A percentile compares a stretch with the other conserved stretches of the same genome.
phyloP scores from a whole-genome alignment of 2,329 filamentous ascomycete species.

The Aspergillus piperis region DNA sequence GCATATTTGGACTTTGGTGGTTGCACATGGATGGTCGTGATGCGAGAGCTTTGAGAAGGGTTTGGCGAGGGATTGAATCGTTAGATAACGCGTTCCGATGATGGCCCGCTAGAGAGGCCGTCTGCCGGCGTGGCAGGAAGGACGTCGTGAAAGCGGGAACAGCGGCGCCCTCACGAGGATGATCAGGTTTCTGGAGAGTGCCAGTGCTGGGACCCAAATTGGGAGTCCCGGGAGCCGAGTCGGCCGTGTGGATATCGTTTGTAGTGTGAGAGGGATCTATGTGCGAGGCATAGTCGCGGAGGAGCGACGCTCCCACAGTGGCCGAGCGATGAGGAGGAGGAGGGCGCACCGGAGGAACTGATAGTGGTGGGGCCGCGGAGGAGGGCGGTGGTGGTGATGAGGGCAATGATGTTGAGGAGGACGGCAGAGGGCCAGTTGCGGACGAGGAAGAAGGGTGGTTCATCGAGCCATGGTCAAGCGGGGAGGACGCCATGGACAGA shows the following conservation, averaged over 20 bases:
- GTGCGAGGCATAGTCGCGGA: constrained; percentile 47
- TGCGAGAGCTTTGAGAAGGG: constrained; percentile 77
- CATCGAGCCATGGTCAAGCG: constrained; percentile 19
- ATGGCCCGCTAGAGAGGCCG: constrained; percentile 35
- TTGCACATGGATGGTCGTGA: constrained; percentile 60
- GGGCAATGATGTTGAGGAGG: constrained; percentile 15
- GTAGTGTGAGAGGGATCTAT: constrained; percentile 45
- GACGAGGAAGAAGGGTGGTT: constrained; percentile 18
- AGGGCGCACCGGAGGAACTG: constrained; percentile 29
- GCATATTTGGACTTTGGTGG: constrained; percentile 56
- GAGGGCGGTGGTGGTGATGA: constrained; percentile 24
- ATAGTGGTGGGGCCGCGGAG: constrained; percentile 24
- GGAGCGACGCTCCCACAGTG: constrained; percentile 40
- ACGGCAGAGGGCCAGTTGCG: constrained; percentile 16
- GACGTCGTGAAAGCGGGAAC: constrained; percentile 31
- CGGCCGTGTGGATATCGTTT: constrained; percentile 32
- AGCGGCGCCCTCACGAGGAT: constrained; percentile 28
- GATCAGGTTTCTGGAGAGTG: constrained; percentile 23
- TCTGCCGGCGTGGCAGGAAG: constrained; percentile 38
- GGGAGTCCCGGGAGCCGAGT: constrained; percentile 22
- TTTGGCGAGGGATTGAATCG: constrained; percentile 73
- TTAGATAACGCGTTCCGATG: constrained; percentile 59
- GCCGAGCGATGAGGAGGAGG: constrained; percentile 25
- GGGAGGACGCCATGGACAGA: constrained; percentile 24
- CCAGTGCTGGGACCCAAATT: constrained; percentile 23